Evolutionary conservation across 164 flowering plant genomes (phyloP), one percentile per base, ranked within the genome.

Genomic region (Warburgia ugandensis): DNA sequence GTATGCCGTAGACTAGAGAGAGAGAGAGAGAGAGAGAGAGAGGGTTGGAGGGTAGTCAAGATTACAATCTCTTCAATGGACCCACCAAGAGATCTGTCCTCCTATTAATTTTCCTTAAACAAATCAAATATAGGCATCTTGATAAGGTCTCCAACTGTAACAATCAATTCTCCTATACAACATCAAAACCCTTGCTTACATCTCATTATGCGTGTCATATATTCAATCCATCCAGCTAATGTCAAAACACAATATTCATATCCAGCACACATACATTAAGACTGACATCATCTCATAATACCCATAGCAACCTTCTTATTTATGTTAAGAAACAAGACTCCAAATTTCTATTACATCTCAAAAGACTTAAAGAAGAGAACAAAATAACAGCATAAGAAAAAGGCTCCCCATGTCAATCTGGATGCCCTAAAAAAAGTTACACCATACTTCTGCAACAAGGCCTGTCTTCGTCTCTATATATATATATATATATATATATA

Each of bases 381-480:
- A 16, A 47, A 6, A 27, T 48, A 45, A 45, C 14, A n/a, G n/a
- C n/a, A n/a, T n/a, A n/a, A n/a, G n/a, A n/a, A n/a, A n/a, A n/a
- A n/a, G n/a, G n/a, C n/a, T n/a, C n/a, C n/a, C n/a, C n/a, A n/a
- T n/a, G n/a, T n/a, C n/a, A n/a, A n/a, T n/a, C n/a, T n/a, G n/a
- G n/a, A n/a, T n/a, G n/a, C n/a, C n/a, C n/a, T n/a, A n/a, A n/a
- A n/a, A 55, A 50, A 60, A 50, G 26, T 38, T 44, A 36, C 16
- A 42, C 26, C 55, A 26, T 23, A 17, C 19, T 25, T 38, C 59
- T 43, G 12, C 39, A 35, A 29, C 51, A 48, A 48, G 51, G 37
- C 37, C 51, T 29, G 50, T 25, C 19, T 27, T n/a, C n/a, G n/a
- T n/a, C n/a, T n/a, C n/a, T n/a, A n/a, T n/a, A n/a, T n/a, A n/a